Percentiles rank a stretch among this genome's conserved stretches.
These are phyloP conservation scores for Rhizophagus prolifer DNA, from an alignment of 192 early-diverging fungal species.

Conservation along the genomic window DNA sequence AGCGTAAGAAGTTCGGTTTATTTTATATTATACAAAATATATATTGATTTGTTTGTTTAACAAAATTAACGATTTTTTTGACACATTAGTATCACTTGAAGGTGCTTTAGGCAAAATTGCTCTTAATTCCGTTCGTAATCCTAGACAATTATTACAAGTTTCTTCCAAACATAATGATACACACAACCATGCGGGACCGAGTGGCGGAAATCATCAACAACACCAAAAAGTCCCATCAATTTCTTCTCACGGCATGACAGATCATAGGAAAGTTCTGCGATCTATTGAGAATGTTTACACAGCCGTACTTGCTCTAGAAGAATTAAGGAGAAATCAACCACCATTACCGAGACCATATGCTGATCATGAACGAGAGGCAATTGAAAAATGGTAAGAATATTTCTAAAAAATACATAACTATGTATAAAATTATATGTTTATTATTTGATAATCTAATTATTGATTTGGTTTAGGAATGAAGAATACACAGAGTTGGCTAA, in stretches of 20 bases:
- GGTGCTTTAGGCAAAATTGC: conserved; percentile 96
- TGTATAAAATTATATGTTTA: background rate
- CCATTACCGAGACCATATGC: conserved; percentile 51
- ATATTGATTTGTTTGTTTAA: background rate
- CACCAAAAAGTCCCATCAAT: conserved; percentile 30
- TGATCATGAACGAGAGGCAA: conserved; percentile 49
- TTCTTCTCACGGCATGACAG: conserved; percentile 53
- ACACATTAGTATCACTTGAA: conserved; percentile 73
- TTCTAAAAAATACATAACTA: background rate
- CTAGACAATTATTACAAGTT: conserved; percentile 81
- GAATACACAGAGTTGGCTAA: conserved; percentile 47
- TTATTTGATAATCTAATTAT: background rate
- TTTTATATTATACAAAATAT: background rate
- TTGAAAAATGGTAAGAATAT: conserved; percentile 39
- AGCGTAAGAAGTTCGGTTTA: conserved; percentile 46
- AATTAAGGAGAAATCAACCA: conserved; percentile 72
- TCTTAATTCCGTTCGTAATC: conserved; percentile 83
- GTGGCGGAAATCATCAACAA: conserved; percentile 39
- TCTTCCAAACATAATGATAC: conserved; percentile 43
- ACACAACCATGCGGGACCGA: conserved; percentile 14
- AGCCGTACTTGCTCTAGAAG: conserved; percentile 79
- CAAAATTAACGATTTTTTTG: background rate
- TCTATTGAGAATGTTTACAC: conserved; percentile 81
- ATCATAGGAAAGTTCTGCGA: conserved; percentile 57
- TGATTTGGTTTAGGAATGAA: conserved; percentile 37